Evolutionary conservation across 139 green algal genomes (phyloP), one percentile per base, ranked within the genome.

Genomic region (Protoeuglena noctilucae): DNA sequence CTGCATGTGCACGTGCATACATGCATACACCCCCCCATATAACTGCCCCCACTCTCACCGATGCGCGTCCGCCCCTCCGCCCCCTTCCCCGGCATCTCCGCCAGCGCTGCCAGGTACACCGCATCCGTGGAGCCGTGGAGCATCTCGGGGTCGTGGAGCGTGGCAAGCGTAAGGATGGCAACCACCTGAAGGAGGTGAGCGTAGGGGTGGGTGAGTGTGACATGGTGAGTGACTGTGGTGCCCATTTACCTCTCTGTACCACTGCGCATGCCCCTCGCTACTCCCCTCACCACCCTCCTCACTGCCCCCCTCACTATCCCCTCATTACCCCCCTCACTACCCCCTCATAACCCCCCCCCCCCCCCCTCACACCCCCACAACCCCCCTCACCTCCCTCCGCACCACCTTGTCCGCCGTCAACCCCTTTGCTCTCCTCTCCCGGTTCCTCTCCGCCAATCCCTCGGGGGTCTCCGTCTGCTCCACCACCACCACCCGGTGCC

Each of bases 401-500:
- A 39, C 2, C 4, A 3, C 51, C 25, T 12, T 2, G 40, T 53
- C 34, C 72, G 83, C 84, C 28, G 72, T 68, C 45, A 54, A 54
- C 7, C 78, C 77, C 28, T 61, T 48, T 12, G 28, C 25, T 55
- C 75, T 70, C 4, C 70, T 68, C 60, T 83, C 56, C 48, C 74
- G 75, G 59, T 97, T 96, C 40, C 89, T 71, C 30, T 65, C 53
- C 49, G 58, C 68, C 9, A 98, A 73, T 77, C 81, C 64, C 26
- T 87, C 88, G 4, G 91, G 91, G 0, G 91, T 98, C 73, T 98
- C 90, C 4, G 73, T 89, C 75, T 81, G 66, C 73, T 97, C 90
- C 1, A 97, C 63, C 3, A 95, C 81, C 27, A 94, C 76, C 51
- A 97, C 87, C n/a, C 82, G 65, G 65, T 88, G 74, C 1, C 88